Conservation (phyloP, 352 stramenopile species). For the Globisporangium nodosum region DNA sequence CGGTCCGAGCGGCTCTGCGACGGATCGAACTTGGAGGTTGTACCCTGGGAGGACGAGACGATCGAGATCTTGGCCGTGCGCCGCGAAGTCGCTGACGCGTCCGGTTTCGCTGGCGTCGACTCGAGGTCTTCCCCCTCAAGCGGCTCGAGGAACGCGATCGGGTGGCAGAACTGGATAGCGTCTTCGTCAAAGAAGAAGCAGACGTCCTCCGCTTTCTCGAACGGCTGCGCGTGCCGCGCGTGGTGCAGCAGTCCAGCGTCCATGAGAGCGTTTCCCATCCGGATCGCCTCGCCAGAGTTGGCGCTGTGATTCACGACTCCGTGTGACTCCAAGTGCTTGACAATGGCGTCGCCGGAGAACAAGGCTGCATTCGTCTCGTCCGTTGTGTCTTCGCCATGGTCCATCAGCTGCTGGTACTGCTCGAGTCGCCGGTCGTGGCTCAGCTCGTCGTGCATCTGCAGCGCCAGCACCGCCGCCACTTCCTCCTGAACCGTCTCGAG, state of each 20-base stretch:
- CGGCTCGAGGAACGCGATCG: constrained; percentile 14
- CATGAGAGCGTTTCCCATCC: constrained; percentile 52
- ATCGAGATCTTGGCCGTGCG: constrained; percentile 1
- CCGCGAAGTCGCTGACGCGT: background rate
- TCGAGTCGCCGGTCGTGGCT: background rate
- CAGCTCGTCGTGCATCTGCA: constrained; percentile 41
- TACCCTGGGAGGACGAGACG: constrained; percentile 2
- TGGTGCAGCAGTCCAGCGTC: constrained; percentile 59
- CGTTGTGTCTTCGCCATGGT: background rate
- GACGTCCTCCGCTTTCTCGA: constrained; percentile 17
- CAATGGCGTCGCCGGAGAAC: constrained; percentile 22
- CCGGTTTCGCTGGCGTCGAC: background rate
- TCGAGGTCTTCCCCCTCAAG: constrained; percentile 1
- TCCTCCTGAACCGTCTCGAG: constrained; percentile 70
- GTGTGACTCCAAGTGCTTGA: constrained; percentile 34
- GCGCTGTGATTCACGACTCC: constrained; percentile 13
- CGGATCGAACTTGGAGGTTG: constrained; percentile 5
- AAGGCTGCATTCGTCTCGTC: constrained; percentile 6
- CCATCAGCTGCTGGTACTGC: background rate
- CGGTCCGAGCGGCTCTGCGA: constrained; percentile 5
- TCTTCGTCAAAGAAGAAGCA: constrained; percentile 22
- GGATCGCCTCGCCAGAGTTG: constrained; percentile 24
- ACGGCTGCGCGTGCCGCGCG: constrained; percentile 27
- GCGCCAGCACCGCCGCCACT: constrained; percentile 32
- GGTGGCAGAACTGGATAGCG: constrained; percentile 18